Percentiles rank a stretch among this genome's conserved stretches.
Evolutionary conservation across 257 asterid genomes (phyloP).

Genomic region (Knoxia roxburghii): DNA sequence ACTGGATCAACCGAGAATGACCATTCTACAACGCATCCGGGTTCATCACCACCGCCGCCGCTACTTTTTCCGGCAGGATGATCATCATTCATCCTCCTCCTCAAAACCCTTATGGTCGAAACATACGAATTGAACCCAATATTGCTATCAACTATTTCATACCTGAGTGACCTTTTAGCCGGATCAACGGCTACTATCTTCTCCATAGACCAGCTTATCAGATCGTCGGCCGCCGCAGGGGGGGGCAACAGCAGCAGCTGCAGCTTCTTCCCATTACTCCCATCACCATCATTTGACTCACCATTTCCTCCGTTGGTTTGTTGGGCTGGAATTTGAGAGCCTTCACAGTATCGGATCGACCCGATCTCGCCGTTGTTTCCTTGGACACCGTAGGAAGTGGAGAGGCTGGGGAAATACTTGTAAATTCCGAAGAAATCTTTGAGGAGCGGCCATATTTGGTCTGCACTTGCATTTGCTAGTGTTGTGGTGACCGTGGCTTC

Average conservation of each 20-base stretch:
- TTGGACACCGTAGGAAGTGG: slow-evolving; percentile 46
- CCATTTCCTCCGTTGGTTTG: neutral
- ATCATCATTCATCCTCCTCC: no score
- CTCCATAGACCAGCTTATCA: slow-evolving; percentile 49
- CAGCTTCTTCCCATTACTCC: slow-evolving; percentile 40
- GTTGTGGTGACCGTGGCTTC: slow-evolving; percentile 39
- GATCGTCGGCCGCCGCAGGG: no score
- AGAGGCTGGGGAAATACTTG: slow-evolving; percentile 69
- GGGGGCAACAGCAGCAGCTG: no score
- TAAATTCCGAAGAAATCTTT: slow-evolving; percentile 59
- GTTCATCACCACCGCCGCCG: slow-evolving; percentile 18
- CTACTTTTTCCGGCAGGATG: no score
- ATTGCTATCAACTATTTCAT: slow-evolving; percentile 57
- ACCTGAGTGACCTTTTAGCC: slow-evolving; percentile 30
- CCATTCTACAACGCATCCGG: slow-evolving; percentile 47
- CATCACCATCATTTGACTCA: slow-evolving; percentile 13
- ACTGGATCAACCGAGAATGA: slow-evolving; percentile 57
- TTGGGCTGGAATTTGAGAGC: slow-evolving; percentile 37
- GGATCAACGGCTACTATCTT: slow-evolving; percentile 32
- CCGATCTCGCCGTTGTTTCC: slow-evolving; percentile 63
- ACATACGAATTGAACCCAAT: slow-evolving; percentile 56
- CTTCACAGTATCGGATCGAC: slow-evolving; percentile 60
- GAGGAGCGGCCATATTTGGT: slow-evolving; percentile 58
- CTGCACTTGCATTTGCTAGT: slow-evolving; percentile 36
- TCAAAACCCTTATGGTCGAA: slow-evolving; percentile 36